phyloP scores from a whole-genome alignment of 2,329 filamentous ascomycete genomes.

The Claviceps spartinae region DNA sequence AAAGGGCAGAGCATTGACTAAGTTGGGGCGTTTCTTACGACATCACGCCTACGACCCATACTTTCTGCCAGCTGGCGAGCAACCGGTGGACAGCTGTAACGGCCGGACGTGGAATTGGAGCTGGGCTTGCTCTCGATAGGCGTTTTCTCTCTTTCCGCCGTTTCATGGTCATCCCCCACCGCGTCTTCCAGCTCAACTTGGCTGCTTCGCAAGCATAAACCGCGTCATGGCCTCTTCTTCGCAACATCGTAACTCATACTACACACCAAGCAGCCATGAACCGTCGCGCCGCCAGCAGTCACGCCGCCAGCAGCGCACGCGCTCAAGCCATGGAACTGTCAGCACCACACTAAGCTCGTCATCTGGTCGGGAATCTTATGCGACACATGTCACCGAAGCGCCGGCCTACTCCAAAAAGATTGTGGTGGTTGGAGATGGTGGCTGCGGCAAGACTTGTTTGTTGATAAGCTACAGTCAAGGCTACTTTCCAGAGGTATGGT shows the following conservation, averaged over 20 bases:
- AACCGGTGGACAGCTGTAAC: neutral
- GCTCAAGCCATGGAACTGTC: constrained; percentile 80
- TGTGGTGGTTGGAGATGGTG: constrained; percentile 93
- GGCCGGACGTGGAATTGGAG: constrained; percentile 1
- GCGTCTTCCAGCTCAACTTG: neutral
- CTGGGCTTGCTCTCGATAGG: constrained; percentile 1
- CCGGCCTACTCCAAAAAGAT: constrained; percentile 98
- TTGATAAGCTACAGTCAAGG: constrained; percentile 98
- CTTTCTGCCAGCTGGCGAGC: constrained; percentile 1
- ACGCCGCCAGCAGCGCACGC: constrained; percentile 37
- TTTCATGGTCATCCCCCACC: neutral
- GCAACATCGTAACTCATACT: constrained; percentile 42
- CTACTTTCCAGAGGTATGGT: constrained; percentile 87
- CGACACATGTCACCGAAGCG: constrained; percentile 77
- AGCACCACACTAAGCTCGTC: constrained; percentile 71
- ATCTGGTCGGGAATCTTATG: constrained; percentile 62
- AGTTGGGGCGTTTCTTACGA: neutral
- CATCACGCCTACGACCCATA: neutral
- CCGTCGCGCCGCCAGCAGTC: constrained; percentile 28
- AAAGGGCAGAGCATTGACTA: neutral
- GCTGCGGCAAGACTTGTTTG: constrained; percentile 96
- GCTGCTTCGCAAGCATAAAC: neutral
- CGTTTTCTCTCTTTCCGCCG: neutral
- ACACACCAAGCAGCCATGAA: constrained; percentile 24
- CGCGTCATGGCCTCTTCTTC: constrained; percentile 33